Base-by-base conservation (phyloP, 2,329 filamentous ascomycete genomes). In the Lasiodiplodia hormozganensis region DNA sequence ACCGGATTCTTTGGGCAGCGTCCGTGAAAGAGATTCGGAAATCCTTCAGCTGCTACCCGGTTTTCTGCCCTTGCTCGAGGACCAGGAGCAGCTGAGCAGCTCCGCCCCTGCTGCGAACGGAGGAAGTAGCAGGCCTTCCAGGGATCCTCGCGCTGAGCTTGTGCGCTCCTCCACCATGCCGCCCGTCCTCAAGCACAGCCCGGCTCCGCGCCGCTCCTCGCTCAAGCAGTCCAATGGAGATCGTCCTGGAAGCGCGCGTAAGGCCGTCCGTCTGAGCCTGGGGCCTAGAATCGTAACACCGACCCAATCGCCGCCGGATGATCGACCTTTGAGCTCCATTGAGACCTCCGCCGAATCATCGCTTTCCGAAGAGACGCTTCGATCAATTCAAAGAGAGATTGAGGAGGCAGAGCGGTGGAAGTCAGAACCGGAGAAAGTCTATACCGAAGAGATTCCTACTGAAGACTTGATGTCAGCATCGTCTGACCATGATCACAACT, bases 11-110 rank as follows among this genome's bases (percentile, higher is more conserved):
- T 21, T 67, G 54, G 47, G 65, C 21, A 60, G 21, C 18, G 66
- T 62, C 21, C 58, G 67, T 28, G 67, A 68, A 64, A 40, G 54
- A 28, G 67, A 68, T 51, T 68, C 67, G 51, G 67, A 68, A 28
- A 64, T 68, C n/a, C 54, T 65, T 25, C 58, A 65, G 38, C 21
- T 68, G 38, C 67, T 68, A 16, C 67, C 67, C 14, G 67, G 67
- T 52, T 68, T 68, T 52, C 34, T 68, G 58, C 67, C 67, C 5
- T 40, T 68, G 58, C 67, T 68, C 18, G 67, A 68, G n/a, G 58
- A 68, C 16, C 66, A 68, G 49, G 56, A 60, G 14, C 14, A 53
- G 49, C 31, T 62, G 25, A 65, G 58, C 58, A 68, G 60, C 52
- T 68, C 67, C 16, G 67, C 67, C n/a, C 67, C 67, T 38, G 52